Evolutionary conservation across 805 yeast species (phyloP).

Genomic region (Yarrowia sp.): DNA sequence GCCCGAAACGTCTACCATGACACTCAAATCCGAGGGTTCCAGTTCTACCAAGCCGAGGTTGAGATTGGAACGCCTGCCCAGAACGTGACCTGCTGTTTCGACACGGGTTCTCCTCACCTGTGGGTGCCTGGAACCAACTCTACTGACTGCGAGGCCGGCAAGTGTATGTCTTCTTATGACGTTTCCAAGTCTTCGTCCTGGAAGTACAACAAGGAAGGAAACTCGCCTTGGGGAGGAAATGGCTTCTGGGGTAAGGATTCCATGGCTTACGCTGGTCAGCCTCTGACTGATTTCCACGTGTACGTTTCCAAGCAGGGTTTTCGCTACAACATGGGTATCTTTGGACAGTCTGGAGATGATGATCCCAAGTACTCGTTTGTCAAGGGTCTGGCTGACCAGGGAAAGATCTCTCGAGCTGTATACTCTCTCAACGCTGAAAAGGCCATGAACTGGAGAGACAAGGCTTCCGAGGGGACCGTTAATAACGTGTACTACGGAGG

Average conservation of each 20-base stretch:
- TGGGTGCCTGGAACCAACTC: slow-evolving; percentile 1
- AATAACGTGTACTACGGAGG: background rate
- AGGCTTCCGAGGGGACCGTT: background rate
- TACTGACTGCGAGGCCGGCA: background rate
- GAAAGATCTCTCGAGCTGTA: background rate
- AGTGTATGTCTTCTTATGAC: background rate
- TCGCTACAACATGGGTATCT: background rate
- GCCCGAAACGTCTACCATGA: background rate
- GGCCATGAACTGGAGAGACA: background rate
- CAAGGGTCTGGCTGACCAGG: background rate
- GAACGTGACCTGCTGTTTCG: background rate
- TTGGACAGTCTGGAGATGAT: background rate
- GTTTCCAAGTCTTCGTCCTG: background rate
- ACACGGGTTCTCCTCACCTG: background rate
- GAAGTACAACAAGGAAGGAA: background rate
- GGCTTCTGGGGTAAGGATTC: background rate
- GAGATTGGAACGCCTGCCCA: background rate
- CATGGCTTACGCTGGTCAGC: background rate
- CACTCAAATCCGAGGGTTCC: background rate
- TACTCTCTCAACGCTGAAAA: background rate
- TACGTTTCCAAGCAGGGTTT: background rate
- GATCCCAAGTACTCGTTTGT: background rate
- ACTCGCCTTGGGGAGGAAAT: background rate
- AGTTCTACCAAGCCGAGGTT: background rate
- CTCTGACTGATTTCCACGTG: background rate